Percentiles rank a stretch among this genome's conserved stretches.
Evolutionary conservation across 2,329 filamentous ascomycete genomes (phyloP).

Genomic region (Aureobasidium sp.): DNA sequence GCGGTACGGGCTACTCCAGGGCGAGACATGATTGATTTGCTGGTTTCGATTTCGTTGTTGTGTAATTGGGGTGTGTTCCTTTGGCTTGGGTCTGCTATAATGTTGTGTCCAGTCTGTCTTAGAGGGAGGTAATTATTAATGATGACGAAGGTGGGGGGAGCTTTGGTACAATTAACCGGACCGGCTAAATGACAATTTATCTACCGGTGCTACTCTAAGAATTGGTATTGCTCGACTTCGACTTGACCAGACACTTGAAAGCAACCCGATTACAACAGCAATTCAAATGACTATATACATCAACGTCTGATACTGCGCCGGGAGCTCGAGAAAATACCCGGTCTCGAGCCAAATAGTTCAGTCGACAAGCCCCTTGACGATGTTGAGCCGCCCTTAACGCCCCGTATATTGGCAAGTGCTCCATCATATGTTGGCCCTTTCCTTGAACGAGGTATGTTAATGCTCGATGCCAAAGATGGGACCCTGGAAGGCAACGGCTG

Average conservation of each 20-base stretch:
- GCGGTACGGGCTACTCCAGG: conserved; percentile 27
- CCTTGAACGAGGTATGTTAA: neutral
- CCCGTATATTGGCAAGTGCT: conserved; percentile 17
- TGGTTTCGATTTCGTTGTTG: neutral
- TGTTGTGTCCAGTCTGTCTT: neutral
- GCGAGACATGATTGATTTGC: conserved; percentile 26
- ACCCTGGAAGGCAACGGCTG: conserved; percentile 9
- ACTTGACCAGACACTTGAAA: neutral
- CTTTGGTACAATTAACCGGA: neutral
- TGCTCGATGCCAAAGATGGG: conserved; percentile 7
- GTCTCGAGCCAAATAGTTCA: neutral
- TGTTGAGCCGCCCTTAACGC: conserved; percentile 16
- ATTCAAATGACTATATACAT: neutral
- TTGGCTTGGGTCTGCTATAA: too few relatives aligned
- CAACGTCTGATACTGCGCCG: conserved; percentile 19
- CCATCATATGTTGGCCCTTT: neutral
- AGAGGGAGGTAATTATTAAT: neutral
- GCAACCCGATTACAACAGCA: neutral
- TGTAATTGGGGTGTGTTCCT: neutral
- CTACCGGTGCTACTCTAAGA: neutral
- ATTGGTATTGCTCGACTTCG: neutral
- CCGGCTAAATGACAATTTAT: neutral
- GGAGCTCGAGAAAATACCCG: conserved; percentile 3
- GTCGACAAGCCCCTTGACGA: neutral
- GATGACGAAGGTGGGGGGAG: neutral